Evolutionary conservation across 2,329 filamentous ascomycete species (phyloP).

Genomic region (Coniella lustricola): DNA sequence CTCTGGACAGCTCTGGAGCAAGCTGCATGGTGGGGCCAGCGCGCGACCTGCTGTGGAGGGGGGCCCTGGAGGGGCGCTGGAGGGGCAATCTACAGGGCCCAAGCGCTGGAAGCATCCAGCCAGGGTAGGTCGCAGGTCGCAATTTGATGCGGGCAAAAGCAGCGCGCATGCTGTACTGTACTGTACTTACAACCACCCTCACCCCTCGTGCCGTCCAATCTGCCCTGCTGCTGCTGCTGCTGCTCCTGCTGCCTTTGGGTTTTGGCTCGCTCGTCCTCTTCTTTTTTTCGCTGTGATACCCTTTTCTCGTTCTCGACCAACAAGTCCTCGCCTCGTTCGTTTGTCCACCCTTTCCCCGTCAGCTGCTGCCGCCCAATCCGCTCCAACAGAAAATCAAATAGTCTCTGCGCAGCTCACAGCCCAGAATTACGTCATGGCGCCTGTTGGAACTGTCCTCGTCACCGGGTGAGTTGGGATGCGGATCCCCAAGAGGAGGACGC

Average conservation of each 20-base stretch:
- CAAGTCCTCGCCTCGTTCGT: too few species aligned
- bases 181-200: too few species aligned
- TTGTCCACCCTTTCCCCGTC: not conserved
- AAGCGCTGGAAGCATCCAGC: not conserved
- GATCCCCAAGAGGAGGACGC: too few species aligned
- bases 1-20: slow-evolving; percentile 2
- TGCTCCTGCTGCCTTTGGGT: too few species aligned
- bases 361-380: not conserved
- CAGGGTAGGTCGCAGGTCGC: slow-evolving; percentile 2
- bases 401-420: not conserved
- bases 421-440: slow-evolving; percentile 13
- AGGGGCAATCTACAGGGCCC: too few species aligned
- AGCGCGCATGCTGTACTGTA: too few species aligned
- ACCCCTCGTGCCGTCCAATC: too few species aligned
- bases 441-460: slow-evolving; percentile 81
- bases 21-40: not conserved
- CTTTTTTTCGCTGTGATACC: too few species aligned
- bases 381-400: not conserved
- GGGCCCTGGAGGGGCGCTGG: slow-evolving; percentile 1
- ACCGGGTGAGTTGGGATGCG: slow-evolving; percentile 79
- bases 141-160: slow-evolving; percentile 1
- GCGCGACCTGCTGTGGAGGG: slow-evolving; percentile 1
- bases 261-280: too few species aligned
- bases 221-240: too few species aligned
- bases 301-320: not conserved